Evolutionary conservation across 495 filamentous ascomycete genomes (phyloP).

Genomic region (Extremus antarcticus): DNA sequence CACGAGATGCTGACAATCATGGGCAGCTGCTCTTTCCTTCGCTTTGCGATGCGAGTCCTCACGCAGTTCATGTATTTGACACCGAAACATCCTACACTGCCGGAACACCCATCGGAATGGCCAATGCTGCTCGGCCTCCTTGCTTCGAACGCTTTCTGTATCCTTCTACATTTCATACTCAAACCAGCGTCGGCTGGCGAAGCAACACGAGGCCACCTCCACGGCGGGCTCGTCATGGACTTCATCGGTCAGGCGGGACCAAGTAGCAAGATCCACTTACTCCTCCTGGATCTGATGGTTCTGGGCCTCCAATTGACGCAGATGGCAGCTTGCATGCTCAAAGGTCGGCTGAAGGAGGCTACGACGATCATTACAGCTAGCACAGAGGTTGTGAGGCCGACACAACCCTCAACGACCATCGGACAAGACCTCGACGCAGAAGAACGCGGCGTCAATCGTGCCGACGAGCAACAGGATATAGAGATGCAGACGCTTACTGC

Average conservation of each 20-base stretch:
- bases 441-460: conserved; percentile 56
- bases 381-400: conserved; percentile 1
- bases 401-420: conserved; percentile 10
- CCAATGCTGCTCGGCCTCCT: conserved; percentile 63
- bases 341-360: conserved; percentile 40
- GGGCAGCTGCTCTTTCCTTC: conserved; percentile 66
- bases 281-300: conserved; percentile 54
- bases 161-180: conserved; percentile 55
- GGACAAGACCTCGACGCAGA: conserved; percentile 68
- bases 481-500: conserved; percentile 36
- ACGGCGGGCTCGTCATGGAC: conserved; percentile 76
- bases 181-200: conserved; percentile 58
- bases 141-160: conserved; percentile 58
- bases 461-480: conserved; percentile 38
- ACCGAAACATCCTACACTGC: conserved; percentile 60
- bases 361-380: conserved; percentile 16
- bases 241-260: conserved; percentile 79
- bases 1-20: conserved; percentile 6
- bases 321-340: conserved; percentile 60
- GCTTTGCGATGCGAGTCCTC: conserved; percentile 57
- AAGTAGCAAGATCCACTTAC: conserved; percentile 50
- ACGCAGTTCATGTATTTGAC: conserved; percentile 69
- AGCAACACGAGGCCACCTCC: conserved; percentile 66
- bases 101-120: conserved; percentile 42
- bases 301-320: conserved; percentile 61